A percentile compares a stretch with the other conserved stretches of the same genome.
phyloP scores from a whole-genome alignment of 306 rosid species.

The Vigna angularis region DNA sequence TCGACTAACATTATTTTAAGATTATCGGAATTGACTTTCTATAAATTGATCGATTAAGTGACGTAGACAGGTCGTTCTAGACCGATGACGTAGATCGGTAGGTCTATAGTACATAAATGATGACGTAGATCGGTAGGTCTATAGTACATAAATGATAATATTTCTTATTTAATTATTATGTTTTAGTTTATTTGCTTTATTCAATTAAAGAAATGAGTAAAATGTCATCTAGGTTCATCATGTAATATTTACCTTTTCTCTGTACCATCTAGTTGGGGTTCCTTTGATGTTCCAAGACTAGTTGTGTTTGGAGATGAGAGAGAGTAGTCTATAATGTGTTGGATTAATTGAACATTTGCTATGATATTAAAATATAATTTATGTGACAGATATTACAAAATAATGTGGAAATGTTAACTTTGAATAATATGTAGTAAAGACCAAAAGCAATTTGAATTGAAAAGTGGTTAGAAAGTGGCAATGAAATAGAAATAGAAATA shows the following conservation, averaged over 20 bases:
- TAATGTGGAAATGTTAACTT: not conserved
- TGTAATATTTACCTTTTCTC: no score
- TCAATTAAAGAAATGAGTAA: not conserved
- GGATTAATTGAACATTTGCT: not conserved
- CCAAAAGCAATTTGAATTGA: constrained; percentile 21
- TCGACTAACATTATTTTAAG: no score
- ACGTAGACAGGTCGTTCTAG: no score
- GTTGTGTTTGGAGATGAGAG: not conserved
- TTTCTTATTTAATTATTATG: not conserved
- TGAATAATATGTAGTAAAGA: not conserved
- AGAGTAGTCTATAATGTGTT: not conserved
- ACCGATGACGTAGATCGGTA: no score
- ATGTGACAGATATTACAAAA: not conserved
- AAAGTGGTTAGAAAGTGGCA: not conserved
- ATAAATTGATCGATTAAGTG: no score
- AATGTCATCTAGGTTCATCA: no score
- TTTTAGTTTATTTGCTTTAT: not conserved
- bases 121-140: no score
- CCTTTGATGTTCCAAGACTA: not conserved
- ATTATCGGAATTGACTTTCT: no score
- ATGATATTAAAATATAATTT: constrained; percentile 3
- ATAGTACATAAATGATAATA: not conserved
- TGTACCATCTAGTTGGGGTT: no score
- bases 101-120: not conserved
- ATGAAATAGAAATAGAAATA: constrained; percentile 28